These are phyloP conservation scores for Chlorella sp. DNA, from an alignment of 139 green algal genomes.

Conservation along the genomic window DNA sequence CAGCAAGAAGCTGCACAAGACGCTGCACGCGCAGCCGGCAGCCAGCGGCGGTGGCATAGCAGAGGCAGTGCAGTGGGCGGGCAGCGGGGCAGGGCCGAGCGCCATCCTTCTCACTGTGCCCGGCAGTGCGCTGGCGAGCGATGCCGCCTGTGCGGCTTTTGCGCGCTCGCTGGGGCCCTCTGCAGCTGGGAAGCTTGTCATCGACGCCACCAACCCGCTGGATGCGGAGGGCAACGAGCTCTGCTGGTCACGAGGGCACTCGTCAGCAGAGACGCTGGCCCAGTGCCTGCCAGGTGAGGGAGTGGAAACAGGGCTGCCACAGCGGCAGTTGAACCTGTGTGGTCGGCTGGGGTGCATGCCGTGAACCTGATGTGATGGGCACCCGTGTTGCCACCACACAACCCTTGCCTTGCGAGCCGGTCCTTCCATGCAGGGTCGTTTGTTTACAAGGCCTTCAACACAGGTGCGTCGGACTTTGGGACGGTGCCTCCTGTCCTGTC, in stretches of 20 bases:
- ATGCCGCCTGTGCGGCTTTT: neutral
- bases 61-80: neutral
- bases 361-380: neutral
- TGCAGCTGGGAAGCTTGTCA: conserved; percentile 29
- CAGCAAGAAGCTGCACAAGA: neutral
- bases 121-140: neutral
- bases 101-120: neutral
- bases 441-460: conserved; percentile 56
- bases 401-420: neutral
- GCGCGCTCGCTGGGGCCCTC: neutral
- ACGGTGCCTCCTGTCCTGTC: too few species aligned
- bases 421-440: neutral
- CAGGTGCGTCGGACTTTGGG: too few species aligned
- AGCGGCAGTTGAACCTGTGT: too few species aligned
- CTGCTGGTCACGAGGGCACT: neutral
- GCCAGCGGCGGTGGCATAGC: neutral
- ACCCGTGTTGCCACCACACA: neutral
- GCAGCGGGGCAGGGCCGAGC: neutral
- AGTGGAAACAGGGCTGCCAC: too few species aligned
- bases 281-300: conserved; percentile 13
- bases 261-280: conserved; percentile 20
- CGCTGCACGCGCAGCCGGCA: neutral
- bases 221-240: neutral
- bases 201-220: conserved; percentile 50
- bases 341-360: neutral